A percentile compares a stretch with the other conserved stretches of the same genome.
Conservation (phyloP, 306 rosid species). For the Cucumis cinereus region DNA sequence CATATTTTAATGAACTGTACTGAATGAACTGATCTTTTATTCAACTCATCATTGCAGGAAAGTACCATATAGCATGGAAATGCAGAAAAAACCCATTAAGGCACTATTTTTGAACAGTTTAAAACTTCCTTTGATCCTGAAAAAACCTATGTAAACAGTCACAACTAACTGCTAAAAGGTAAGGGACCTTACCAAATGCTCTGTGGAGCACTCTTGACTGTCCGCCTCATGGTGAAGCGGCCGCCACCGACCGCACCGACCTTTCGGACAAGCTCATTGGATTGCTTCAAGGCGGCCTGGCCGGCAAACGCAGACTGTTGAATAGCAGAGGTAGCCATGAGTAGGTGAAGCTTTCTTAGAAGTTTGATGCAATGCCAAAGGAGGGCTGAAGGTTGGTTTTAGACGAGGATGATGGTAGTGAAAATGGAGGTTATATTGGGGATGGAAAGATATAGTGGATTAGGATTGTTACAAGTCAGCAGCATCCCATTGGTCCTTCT, state of each 20-base stretch:
- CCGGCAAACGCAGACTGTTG: slow-evolving; percentile 82
- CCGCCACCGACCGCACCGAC: slow-evolving; percentile 40
- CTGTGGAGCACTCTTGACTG: slow-evolving; percentile 67
- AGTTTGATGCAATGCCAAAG: neutral
- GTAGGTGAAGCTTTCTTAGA: slow-evolving; percentile 9
- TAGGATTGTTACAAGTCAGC: slow-evolving; percentile 71
- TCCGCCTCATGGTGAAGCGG: slow-evolving; percentile 76
- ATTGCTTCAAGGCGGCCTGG: slow-evolving; percentile 65
- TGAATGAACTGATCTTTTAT: neutral
- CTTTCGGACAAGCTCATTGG: slow-evolving; percentile 67
- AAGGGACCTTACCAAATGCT: slow-evolving; percentile 63
- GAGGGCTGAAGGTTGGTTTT: slow-evolving; percentile 9
- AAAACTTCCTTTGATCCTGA: neutral
- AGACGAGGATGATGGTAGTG: neutral
- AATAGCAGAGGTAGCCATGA: slow-evolving; percentile 76
- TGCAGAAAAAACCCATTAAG: neutral
- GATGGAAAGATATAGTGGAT: slow-evolving; percentile 46
- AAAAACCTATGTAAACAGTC: neutral
- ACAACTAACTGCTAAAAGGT: neutral
- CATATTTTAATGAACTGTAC: neutral
- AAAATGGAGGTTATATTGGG: slow-evolving; percentile 21
- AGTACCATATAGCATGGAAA: neutral
- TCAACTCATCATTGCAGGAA: neutral
- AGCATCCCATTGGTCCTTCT: slow-evolving; percentile 47
- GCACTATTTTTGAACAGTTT: neutral